Percentiles rank a stretch among this genome's conserved stretches.
phyloP scores from a whole-genome alignment of 305 asterid species.

The Plantago lanceolata region DNA sequence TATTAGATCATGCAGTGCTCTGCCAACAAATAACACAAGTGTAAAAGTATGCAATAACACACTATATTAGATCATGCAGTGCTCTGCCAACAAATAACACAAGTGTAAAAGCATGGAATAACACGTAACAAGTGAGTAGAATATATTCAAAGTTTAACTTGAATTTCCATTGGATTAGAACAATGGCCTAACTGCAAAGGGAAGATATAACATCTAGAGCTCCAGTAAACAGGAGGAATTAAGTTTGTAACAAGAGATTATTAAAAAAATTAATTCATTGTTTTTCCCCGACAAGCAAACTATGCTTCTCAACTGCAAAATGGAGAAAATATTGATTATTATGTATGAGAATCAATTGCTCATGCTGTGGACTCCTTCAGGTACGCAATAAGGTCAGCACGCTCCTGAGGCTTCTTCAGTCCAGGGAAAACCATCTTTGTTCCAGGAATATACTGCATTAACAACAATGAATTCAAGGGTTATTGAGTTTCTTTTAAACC shows the following conservation, averaged over 20 bases:
- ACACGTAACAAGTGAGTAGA: neutral
- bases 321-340: slow-evolving; percentile 2
- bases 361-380: slow-evolving; percentile 70
- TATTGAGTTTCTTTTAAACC: neutral
- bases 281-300: slow-evolving; percentile 11
- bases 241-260: neutral
- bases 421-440: slow-evolving; percentile 98
- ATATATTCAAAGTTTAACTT: slow-evolving; percentile 1
- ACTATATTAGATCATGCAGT: too few species aligned
- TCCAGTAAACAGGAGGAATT: slow-evolving; percentile 3
- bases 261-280: neutral
- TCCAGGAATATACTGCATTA: slow-evolving; percentile 83
- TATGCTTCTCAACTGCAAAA: slow-evolving; percentile 20
- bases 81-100: too few species aligned
- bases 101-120: too few species aligned
- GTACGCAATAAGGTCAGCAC: slow-evolving; percentile 82
- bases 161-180: slow-evolving; percentile 2
- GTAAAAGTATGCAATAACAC: too few species aligned
- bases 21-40: too few species aligned
- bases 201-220: neutral
- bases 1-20: too few species aligned
- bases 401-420: slow-evolving; percentile 87
- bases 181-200: neutral
- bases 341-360: slow-evolving; percentile 5
- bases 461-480: neutral